phyloP scores from a whole-genome alignment of 371 early-diverging fungal genomes.

The Rhizopus delemar region DNA sequence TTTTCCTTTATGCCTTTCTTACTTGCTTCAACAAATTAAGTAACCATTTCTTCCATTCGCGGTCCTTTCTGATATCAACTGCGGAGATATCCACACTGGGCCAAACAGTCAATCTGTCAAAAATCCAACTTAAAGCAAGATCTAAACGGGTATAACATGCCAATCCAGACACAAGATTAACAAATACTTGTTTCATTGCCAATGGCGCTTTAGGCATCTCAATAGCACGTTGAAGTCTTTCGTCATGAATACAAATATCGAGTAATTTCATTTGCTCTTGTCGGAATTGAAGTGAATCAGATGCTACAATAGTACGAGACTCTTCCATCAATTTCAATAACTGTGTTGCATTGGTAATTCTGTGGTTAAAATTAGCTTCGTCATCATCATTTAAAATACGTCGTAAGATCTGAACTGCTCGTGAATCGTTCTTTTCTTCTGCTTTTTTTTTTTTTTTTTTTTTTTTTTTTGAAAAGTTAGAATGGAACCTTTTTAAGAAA shows the following conservation, averaged over 20 bases:
- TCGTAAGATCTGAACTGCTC: conserved; percentile 29
- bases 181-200: conserved; percentile 15
- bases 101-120: conserved; percentile 23
- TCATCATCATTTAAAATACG: conserved; percentile 37
- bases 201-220: conserved; percentile 32
- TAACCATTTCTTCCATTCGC: conserved; percentile 34
- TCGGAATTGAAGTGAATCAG: conserved; percentile 30
- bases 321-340: conserved; percentile 34
- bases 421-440: conserved; percentile 20
- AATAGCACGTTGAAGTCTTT: conserved; percentile 30
- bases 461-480: background rate
- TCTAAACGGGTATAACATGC: conserved; percentile 40
- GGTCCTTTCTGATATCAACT: conserved; percentile 13
- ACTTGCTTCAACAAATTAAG: conserved; percentile 24
- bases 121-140: conserved; percentile 35
- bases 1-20: background rate
- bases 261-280: conserved; percentile 41
- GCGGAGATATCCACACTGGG: conserved; percentile 1
- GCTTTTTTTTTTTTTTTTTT: conserved; percentile 1
- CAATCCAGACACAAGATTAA: conserved; percentile 27
- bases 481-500: too few relatives aligned
- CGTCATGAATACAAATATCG: conserved; percentile 36
- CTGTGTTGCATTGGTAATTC: conserved; percentile 28
- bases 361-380: conserved; percentile 25
- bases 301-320: conserved; percentile 18